Base-by-base conservation (phyloP, 768 basidiomycete species). In the Trametes meyenii region DNA sequence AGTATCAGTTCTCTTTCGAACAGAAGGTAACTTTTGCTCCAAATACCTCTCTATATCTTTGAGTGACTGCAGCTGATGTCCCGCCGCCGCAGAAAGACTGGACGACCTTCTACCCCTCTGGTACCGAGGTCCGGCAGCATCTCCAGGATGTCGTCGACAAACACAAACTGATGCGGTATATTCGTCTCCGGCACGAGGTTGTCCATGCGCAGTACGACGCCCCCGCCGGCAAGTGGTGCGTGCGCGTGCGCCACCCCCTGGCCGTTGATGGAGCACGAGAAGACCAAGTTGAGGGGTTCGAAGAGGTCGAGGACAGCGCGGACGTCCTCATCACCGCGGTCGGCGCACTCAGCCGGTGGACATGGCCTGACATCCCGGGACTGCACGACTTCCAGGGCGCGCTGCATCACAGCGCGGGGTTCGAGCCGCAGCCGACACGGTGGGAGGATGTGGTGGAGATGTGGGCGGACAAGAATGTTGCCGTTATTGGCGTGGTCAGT, bases 321-420 rank as follows among this genome's bases (percentile, higher is more conserved):
- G 86, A 89, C 60, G 74, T 88, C 0, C 75, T 89, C 38, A 78
- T 89, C 52, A 81, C 80, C 14, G 81, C 79, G 17, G 70, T 81
- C 21, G 86, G 86, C 4, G 64, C 65, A 13, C 69, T 87, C 46
- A 85, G 82, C 50, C 72, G 83, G 7, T 88, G 86, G 86, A 75
- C 78, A 26, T 89, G 86, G 88, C 89, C 88, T 2, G 80, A 85
- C 48, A 87, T 89, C 46, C 70, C 76, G 11, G 87, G 86, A 3
- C 69, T 88, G 33, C 72, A 83, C 17, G 74, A 71, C 8, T 90
- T 85, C 72, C 73, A 79, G 61, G 89, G 88, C 5, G 77, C 73
- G 50, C 70, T 88, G 14, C 72, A 86, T 0, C 89, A 91, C 65
- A 85, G 83, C 19, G 88, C 87, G 0, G 69, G 80, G 1, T 88